A percentile compares a stretch with the other conserved stretches of the same genome.
These are phyloP conservation scores for Lagerstroemia fauriei DNA, from an alignment of 441 rosid species.

Conservation along the genomic window DNA sequence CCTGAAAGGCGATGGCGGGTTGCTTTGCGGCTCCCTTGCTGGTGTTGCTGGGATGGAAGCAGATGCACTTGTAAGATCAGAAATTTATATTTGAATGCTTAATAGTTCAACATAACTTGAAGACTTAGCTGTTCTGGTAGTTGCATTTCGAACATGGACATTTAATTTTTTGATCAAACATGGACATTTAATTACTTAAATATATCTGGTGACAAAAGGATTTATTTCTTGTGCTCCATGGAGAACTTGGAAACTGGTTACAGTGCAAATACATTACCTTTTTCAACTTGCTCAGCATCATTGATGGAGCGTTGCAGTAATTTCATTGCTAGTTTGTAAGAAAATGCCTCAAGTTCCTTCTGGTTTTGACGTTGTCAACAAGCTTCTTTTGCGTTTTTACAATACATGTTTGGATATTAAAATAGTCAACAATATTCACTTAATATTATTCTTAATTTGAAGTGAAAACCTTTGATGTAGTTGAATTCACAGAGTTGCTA, in stretches of 20 bases:
- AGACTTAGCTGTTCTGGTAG: background rate
- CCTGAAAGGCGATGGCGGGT: conserved; percentile 97
- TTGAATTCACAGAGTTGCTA: background rate
- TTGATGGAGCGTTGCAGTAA: background rate
- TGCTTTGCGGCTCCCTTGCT: conserved; percentile 87
- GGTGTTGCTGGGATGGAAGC: conserved; percentile 99
- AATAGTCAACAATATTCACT: background rate
- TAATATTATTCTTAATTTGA: background rate
- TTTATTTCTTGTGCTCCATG: background rate
- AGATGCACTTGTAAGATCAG: conserved; percentile 84
- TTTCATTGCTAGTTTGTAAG: background rate
- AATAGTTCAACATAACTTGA: background rate
- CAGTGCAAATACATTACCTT: background rate
- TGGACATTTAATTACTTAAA: background rate
- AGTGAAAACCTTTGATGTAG: background rate
- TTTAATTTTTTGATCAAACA: background rate
- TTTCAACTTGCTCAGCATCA: background rate
- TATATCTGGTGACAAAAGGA: background rate
- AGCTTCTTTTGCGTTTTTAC: background rate
- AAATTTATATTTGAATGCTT: conserved; percentile 23
- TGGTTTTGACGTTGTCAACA: background rate
- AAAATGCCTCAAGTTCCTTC: background rate
- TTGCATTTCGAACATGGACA: background rate
- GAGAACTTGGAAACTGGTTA: background rate
- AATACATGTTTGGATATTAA: background rate